Evolutionary conservation across 2,329 filamentous ascomycete genomes (phyloP), one percentile per base, ranked within the genome.

Genomic region (Leptographium wingfieldii): DNA sequence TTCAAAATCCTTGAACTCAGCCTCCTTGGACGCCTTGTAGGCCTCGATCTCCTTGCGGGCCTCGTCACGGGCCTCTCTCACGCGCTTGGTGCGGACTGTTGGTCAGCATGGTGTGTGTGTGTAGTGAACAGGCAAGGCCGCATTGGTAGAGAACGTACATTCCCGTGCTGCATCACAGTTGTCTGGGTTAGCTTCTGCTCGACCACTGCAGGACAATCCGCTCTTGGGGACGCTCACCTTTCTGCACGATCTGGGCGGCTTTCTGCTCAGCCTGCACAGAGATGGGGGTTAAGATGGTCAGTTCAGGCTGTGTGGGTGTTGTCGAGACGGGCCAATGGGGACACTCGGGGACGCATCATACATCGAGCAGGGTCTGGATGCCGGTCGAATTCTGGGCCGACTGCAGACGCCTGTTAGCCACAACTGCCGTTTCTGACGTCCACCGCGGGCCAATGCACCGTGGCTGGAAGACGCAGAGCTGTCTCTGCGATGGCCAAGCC

Each of bases 171-270:
- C 7, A 10, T 38, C 5, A 69, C 73, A 22, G 22, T 22, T 22
- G 71, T 63, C 65, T 35, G 38, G 53, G 60, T 61, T 55, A 25
- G 25, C 14, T 33, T 38, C 40, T 56, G 55, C 33, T 35, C 33
- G 6, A 10, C 29, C 5, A 58, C 27, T 22, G 54, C 54, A 48
- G 25, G 31, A 35, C 12, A 2, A 27, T 6, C 19, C 11, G 22
- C 22, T 1, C 22, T 22, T 22, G 22, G 54, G 46, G 5, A 14
- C 46, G 73, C 77, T 63, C 74, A 95, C 92, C 89, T 83, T 94
- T 91, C 75, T 97, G 92, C 61, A 99, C 92, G 73, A 99, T 99
- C 83, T 96, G 96, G 77, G 96, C 92, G 63, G 94, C 94, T 75
- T 97, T 92, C 76, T 91, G 88, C 83, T 99, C 94, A 69, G 94